Evolutionary conservation across 805 yeast species (phyloP), one percentile per base, ranked within the genome.

Genomic region (Pichia cephalocereana): DNA sequence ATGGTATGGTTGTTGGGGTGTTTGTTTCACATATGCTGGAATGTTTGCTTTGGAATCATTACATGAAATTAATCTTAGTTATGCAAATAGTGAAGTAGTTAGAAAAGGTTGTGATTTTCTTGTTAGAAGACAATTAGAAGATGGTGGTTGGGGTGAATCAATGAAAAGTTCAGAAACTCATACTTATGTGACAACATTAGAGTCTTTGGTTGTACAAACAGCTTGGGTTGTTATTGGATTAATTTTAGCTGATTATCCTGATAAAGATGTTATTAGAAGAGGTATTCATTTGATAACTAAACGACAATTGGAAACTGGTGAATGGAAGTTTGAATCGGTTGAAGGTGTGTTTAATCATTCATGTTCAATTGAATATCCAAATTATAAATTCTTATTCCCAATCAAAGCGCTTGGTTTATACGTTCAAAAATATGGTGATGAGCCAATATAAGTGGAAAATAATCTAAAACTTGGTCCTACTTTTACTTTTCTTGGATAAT

Each of bases 1-100:
- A 14, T 93, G 98, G 98, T 95, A 90, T 63, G 99, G 99, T 1
- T 81, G 88, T 39, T 93, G 99, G 99, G 99, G 99, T 37, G 82
- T 93, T 6, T 93, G 99, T 62, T 89, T 75, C 62, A 86, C 96
- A 0, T 93, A 93, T 65, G 98, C 98, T 0, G 86, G 89, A 2
- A 93, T 93, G 99, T 93, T 93, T 76, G 99, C 99, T 0, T 66
- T 93, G 30, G 99, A 93, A 57, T 98, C 98, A 0, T 71, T 93
- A 44, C 70, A 79, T 28, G 77, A 91, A 5, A 83, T 83, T 28
- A 86, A 82, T 1, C 74, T 75, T 49, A 68, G 59, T 2, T 91
- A 89, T 62, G 59, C 59, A 1, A 87, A 82, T 57, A 78, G 83
- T 38, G 76, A 70, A 8, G 64, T 68, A 3, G 95, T 87, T 8